Evolutionary conservation across 371 early-diverging fungal genomes (phyloP).

Genomic region (Neoconidiobolus thromboides): DNA sequence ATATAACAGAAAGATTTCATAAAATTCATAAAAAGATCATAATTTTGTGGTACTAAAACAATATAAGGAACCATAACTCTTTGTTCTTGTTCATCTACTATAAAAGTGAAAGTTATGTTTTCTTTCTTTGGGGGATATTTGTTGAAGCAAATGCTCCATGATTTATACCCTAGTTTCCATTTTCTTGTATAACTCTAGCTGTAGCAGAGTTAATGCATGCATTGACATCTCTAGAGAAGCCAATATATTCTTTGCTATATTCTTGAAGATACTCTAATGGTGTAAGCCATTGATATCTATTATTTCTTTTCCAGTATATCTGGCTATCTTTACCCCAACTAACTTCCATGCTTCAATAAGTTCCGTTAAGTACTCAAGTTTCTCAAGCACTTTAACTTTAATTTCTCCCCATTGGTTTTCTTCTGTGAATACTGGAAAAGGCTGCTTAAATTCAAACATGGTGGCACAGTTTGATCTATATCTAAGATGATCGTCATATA

Average conservation of each 20-base stretch:
- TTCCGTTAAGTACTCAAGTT: not conserved
- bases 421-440: not conserved
- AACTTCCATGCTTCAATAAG: not conserved
- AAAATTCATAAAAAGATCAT: too few species aligned
- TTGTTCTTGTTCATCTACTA: not conserved
- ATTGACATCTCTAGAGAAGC: not conserved
- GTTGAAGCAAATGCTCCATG: not conserved
- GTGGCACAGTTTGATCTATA: not conserved
- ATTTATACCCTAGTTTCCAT: not conserved
- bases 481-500: constrained; percentile 1
- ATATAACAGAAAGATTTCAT: too few species aligned
- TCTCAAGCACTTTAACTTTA: not conserved
- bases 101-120: not conserved
- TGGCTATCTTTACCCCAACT: not conserved
- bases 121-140: not conserved
- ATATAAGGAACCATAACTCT: not conserved
- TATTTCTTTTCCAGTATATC: not conserved
- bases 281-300: not conserved
- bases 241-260: not conserved
- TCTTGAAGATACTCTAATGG: not conserved
- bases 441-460: not conserved
- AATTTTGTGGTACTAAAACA: not conserved
- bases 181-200: not conserved
- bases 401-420: not conserved
- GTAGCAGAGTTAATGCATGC: not conserved